Base-by-base conservation (phyloP, 106 monocot genomes). In the Dioscorea alata region DNA sequence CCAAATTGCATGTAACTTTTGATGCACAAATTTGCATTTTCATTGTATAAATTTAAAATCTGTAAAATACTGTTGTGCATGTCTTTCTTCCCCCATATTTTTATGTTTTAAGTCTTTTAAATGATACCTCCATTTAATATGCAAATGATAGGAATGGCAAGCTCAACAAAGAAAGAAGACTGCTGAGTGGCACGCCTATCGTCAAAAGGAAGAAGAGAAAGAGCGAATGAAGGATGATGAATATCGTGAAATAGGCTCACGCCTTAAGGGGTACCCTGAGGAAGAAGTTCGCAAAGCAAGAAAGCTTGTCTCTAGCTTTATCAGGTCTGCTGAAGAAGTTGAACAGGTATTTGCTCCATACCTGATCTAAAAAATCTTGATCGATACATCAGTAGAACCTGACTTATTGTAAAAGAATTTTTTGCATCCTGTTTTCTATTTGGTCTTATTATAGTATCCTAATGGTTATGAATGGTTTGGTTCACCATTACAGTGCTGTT, bases 211-310 rank as follows among this genome's bases (percentile, higher is more conserved):
- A 63, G 89, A 89, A 77, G 85, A 87, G 52, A 69, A 81, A 63
- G 97, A 97, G 49, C 75, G 82, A 4, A 84, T 71, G 57, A 92
- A 79, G 72, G 69, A 42, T 20, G 62, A 81, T 61, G 97, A 97
- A 25, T 97, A 97, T 77, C 78, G 83, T 59, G 97, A 97, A 74
- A 85, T 97, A 65, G 97, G 97, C 25, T 75, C 77, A 81, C 82
- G 97, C 49, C 73, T 97, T 18, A 97, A 92, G 75, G 92, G 77
- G 48, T 97, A 92, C 75, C 83, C 92, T 59, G 81, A 92, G 54
- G 92, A 97, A 76, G 89, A 97, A 80, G 81, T 90, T 79, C 70
- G 83, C 8, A 82, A 90, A 71, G 97, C 97, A 61, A 86, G 81
- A 67, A 82, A 76, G 65, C 63, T 97, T 58, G 97, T 97, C 49